Conservation (phyloP, 768 basidiomycete genomes). For the Lenzites betulinus region DNA sequence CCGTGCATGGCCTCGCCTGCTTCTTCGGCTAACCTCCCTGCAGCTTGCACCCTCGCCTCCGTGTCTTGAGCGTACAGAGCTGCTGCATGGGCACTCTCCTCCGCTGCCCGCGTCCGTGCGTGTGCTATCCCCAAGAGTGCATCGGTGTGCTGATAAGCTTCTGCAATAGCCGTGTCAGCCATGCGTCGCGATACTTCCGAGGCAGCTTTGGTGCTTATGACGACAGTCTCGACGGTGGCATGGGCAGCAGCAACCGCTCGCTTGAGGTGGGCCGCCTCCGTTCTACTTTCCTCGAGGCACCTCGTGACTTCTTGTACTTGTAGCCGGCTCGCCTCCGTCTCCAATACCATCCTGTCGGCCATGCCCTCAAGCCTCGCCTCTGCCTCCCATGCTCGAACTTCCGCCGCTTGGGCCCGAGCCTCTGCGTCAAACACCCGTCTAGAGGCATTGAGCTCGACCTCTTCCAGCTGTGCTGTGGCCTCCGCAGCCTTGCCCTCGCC, state of each 20-base stretch:
- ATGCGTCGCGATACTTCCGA: too few species aligned
- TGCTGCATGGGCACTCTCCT: not conserved
- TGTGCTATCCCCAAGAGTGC: not conserved
- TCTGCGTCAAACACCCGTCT: not conserved
- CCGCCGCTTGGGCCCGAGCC: not conserved
- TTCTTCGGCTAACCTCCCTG: not conserved
- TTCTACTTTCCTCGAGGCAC: not conserved
- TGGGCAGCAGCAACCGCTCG: not conserved
- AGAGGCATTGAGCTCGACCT: too few species aligned
- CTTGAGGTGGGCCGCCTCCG: not conserved
- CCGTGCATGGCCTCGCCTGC: not conserved
- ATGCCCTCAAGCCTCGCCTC: too few species aligned
- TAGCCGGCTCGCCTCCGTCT: too few species aligned
- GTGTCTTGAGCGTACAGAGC: not conserved
- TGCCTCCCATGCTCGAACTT: not conserved
- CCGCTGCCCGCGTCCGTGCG: not conserved
- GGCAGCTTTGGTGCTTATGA: too few species aligned
- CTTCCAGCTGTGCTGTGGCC: too few species aligned
- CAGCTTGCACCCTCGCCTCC: not conserved
- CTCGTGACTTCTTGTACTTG: not conserved
- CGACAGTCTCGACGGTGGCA: too few species aligned
- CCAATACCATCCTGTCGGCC: too few species aligned
- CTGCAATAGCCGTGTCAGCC: too few species aligned
- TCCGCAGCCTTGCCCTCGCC: too few species aligned
- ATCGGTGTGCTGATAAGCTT: not conserved